These are phyloP conservation scores for Helminthosporium solani DNA, from an alignment of 2,329 filamentous ascomycete genomes.

Conservation along the genomic window DNA sequence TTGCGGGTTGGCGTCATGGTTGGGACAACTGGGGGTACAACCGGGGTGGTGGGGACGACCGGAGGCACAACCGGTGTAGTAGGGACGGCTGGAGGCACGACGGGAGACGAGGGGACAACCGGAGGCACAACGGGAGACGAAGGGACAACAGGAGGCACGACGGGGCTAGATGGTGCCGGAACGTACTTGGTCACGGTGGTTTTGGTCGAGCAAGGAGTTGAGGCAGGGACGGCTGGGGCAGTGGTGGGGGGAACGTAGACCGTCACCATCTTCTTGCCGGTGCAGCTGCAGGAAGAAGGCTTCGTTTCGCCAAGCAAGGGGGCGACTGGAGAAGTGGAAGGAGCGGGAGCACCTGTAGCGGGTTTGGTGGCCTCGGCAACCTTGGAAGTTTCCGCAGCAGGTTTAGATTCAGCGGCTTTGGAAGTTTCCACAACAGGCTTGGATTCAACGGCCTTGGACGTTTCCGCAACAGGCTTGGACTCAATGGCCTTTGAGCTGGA, in stretches of 20 bases:
- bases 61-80: neutral
- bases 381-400: neutral
- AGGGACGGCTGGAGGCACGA: neutral
- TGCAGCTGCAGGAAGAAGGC: constrained; percentile 18
- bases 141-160: neutral
- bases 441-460: neutral
- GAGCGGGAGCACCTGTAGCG: constrained; percentile 7
- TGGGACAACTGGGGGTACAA: constrained; percentile 6
- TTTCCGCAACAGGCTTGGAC: neutral
- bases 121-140: neutral
- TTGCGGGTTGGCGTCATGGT: neutral
- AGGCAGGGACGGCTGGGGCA: constrained; percentile 11
- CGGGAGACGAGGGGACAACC: neutral
- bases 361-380: constrained; percentile 6
- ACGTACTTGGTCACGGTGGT: neutral
- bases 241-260: constrained; percentile 14
- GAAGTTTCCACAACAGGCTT: neutral
- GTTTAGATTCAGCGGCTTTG: neutral
- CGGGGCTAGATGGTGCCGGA: neutral
- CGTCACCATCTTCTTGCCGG: constrained; percentile 8
- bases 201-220: neutral
- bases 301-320: constrained; percentile 13
- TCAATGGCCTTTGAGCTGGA: neutral
- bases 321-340: constrained; percentile 1
- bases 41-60: neutral